phyloP scores from a whole-genome alignment of 805 yeast species.

The Teunomyces cretensis region DNA sequence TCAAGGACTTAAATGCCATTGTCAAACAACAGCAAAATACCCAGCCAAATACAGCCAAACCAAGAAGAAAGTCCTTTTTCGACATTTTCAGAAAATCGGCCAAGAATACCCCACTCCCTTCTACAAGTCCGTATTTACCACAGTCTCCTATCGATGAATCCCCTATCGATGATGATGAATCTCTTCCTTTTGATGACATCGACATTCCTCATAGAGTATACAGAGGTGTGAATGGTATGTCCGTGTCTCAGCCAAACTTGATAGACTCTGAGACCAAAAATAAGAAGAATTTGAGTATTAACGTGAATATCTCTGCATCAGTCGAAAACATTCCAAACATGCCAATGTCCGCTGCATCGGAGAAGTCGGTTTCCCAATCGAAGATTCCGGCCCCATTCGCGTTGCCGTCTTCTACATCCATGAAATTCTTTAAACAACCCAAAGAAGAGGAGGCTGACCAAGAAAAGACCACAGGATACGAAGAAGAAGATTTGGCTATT shows the following conservation, averaged over 20 bases:
- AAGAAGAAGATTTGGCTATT: constrained; percentile 26
- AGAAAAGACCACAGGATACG: neutral
- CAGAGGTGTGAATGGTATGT: constrained; percentile 1
- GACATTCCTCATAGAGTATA: constrained; percentile 3
- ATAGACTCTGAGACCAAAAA: neutral
- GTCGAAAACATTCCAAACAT: constrained; percentile 4
- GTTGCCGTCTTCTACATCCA: constrained; percentile 44
- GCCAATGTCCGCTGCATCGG: constrained; percentile 9
- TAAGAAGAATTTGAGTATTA: constrained; percentile 13
- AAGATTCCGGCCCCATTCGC: constrained; percentile 41
- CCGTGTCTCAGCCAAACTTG: constrained; percentile 2
- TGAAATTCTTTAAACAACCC: constrained; percentile 37
- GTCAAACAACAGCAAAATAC: constrained; percentile 10
- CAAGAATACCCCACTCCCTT: constrained; percentile 8
- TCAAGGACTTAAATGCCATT: constrained; percentile 12
- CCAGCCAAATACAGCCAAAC: constrained; percentile 5
- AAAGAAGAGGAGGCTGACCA: constrained; percentile 8
- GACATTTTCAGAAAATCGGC: constrained; percentile 32
- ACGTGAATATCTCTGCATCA: neutral
- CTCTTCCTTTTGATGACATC: neutral
- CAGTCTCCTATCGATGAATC: constrained; percentile 12
- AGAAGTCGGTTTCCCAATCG: constrained; percentile 13
- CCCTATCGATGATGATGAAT: neutral
- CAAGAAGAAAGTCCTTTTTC: constrained; percentile 33
- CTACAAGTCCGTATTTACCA: constrained; percentile 12